Evolutionary conservation across 1,284 basidiomycete genomes (phyloP), one percentile per base, ranked within the genome.

Genomic region (Pseudomicrostroma phylloplanum): DNA sequence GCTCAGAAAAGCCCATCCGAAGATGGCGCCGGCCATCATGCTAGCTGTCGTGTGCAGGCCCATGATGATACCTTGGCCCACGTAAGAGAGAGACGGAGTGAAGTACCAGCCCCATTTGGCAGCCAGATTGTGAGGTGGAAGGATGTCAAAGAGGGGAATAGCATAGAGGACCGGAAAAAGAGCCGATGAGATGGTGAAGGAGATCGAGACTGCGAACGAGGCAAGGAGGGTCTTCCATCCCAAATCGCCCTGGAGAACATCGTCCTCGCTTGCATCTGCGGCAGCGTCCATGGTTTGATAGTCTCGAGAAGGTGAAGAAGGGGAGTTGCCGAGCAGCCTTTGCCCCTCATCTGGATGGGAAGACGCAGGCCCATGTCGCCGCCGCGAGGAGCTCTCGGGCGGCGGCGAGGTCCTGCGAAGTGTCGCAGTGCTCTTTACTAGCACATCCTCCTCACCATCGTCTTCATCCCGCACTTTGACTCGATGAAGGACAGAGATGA

Each of bases 1-100:
- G 0, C 91, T 91, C 21, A 97, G 83, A 25, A 97, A 81, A 2
- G 86, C 92, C 93, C 94, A 97, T 13, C 93, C 93, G 1, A 91
- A 87, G n/a, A 97, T 70, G 89, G 96, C 96, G 42, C 93, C 92
- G 85, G 89, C 70, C 26, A 89, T 92, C 93, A 97, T 96, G 75
- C 89, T 90, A 30, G 94, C 76, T 0, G 92, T 93, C 0, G 92
- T 96, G 0, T 92, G 90, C 69, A 94, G 89, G 2, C 93, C 93
- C 94, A 97, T 97, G 77, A 97, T 97, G 68, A 97, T 92, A 4
- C 92, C 90, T 88, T 69, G 63, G 7, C 62, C 69, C 2, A 70
- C 68, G 54, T 73, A 73, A 1, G 89, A 91, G 55, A 96, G 82
- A 77, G 90, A 92, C 0, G 92, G 92, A 0, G 91, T 91, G 76